A percentile compares a stretch with the other conserved stretches of the same genome.
Conservation (phyloP, 2,329 filamentous ascomycete genomes). For the Cercospora janseana region DNA sequence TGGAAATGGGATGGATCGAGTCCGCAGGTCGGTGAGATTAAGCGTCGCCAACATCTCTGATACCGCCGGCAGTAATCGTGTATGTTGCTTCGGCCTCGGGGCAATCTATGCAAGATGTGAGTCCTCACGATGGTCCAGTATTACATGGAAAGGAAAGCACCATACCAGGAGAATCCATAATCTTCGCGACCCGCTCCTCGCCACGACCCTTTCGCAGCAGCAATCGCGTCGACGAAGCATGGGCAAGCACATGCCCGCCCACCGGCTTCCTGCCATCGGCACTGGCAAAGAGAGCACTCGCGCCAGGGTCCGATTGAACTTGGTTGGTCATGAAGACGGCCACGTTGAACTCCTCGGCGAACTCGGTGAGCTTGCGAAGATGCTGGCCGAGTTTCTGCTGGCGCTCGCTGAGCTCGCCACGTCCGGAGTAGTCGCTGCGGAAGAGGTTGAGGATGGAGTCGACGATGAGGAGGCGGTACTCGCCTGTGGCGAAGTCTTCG, state of each 20-base stretch:
- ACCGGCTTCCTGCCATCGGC: constrained; percentile 67
- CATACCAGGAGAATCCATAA: constrained; percentile 64
- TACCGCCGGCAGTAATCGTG: constrained; percentile 67
- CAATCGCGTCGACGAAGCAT: constrained; percentile 65
- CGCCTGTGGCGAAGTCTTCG: constrained; percentile 60
- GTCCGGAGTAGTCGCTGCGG: constrained; percentile 64
- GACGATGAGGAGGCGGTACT: constrained; percentile 65
- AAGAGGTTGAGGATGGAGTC: constrained; percentile 71
- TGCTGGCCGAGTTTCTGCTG: constrained; percentile 68
- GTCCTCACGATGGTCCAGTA: neutral
- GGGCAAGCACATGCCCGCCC: constrained; percentile 66
- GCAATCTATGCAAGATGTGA: constrained; percentile 51
- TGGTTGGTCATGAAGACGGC: constrained; percentile 67
- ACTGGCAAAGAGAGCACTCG: constrained; percentile 64
- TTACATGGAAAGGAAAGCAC: neutral
- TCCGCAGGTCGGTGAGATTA: constrained; percentile 35
- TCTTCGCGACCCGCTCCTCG: constrained; percentile 68
- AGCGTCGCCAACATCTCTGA: constrained; percentile 64
- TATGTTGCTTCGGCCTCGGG: constrained; percentile 68
- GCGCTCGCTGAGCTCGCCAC: constrained; percentile 65
- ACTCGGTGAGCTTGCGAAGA: constrained; percentile 61
- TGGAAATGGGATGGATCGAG: neutral
- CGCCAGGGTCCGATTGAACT: constrained; percentile 68
- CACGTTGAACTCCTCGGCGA: constrained; percentile 70
- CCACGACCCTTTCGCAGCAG: constrained; percentile 66